Evolutionary conservation across 108 stramenopile genomes (phyloP).

Genomic region (Chaetoceros muelleri): DNA sequence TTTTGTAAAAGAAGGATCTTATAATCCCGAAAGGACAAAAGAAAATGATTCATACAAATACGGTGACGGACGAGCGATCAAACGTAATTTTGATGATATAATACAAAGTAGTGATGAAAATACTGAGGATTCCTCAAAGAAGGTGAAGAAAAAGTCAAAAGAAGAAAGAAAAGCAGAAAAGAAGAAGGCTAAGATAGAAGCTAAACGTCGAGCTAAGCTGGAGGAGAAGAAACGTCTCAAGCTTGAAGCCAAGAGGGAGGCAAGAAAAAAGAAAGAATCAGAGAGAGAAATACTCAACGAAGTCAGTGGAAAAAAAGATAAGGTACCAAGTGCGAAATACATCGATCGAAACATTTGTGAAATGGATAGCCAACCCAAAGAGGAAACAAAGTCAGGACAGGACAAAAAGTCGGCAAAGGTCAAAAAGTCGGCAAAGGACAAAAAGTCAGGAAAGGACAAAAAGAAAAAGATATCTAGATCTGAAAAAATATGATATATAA

Average conservation of each 20-base stretch:
- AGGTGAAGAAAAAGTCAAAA: constrained; percentile 8
- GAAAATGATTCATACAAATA: constrained; percentile 14
- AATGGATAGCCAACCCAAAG: background rate
- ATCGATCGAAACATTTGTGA: background rate
- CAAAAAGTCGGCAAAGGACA: too few species aligned
- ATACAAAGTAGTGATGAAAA: background rate
- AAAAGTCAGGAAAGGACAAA: too few species aligned
- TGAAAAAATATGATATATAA: too few species aligned
- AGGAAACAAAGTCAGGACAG: background rate
- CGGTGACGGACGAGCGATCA: constrained; percentile 72
- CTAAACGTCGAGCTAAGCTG: constrained; percentile 47
- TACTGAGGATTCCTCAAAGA: constrained; percentile 9
- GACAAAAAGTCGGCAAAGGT: too few species aligned
- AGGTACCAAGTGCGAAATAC: too few species aligned
- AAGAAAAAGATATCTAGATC: too few species aligned
- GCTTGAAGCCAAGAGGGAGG: constrained; percentile 8
- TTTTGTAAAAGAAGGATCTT: constrained; percentile 66
- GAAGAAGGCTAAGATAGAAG: constrained; percentile 52
- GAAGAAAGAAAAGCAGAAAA: constrained; percentile 22
- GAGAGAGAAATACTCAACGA: background rate
- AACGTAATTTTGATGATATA: constrained; percentile 68
- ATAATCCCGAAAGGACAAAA: constrained; percentile 28
- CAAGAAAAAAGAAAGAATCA: background rate
- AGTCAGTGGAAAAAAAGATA: background rate
- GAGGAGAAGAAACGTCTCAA: constrained; percentile 40